Base-by-base conservation (phyloP, 768 basidiomycete genomes). In the Leccinum rimulosum region DNA sequence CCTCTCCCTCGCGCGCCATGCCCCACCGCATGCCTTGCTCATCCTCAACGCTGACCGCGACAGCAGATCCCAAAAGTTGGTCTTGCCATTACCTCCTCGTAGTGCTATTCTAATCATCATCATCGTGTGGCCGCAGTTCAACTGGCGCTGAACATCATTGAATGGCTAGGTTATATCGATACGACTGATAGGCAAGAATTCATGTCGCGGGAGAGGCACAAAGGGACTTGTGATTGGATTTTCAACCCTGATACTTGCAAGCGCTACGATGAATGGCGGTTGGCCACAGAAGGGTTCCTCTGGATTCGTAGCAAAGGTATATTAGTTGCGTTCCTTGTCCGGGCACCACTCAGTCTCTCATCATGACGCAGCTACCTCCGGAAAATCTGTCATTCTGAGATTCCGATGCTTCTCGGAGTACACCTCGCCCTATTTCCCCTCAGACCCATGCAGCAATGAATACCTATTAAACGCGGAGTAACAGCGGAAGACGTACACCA, bases 401-500 rank as follows among this genome's bases (percentile, higher is more conserved):
- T 58, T 89, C 88, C 6, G 79, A 75, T 51, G 78, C 85, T 30
- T 83, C 85, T 66, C 79, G 57, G 74, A 77, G 55, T 74, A 80
- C 60, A 64, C 80, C 56, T 70, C 80, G 80, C 25, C 77, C 82
- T 25, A 77, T 75, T 10, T 82, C 85, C 14, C 80, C 87, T 59
- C 66, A 68, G 33, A 50, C 66, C 11, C 71, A 79, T 9, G 65
- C 80, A 6, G 63, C 82, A 17, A 69, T 77, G 17, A 68, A 25
- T 74, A 77, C 40, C 70, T 84, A 65, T 86, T 83, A 71, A 69
- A 87, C 60, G 64, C 80, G 86, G 50, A 84, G 77, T 61, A 79
- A 81, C 51, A 87, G 84, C 65, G 88, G 89, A 19, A 82, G 85
- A 30, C 82, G 79, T 64, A 86, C 88, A 6, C 86, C 89, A 33